phyloP scores from a whole-genome alignment of 2,329 filamentous ascomycete species.

The Ploettnerulaceae sp. region DNA sequence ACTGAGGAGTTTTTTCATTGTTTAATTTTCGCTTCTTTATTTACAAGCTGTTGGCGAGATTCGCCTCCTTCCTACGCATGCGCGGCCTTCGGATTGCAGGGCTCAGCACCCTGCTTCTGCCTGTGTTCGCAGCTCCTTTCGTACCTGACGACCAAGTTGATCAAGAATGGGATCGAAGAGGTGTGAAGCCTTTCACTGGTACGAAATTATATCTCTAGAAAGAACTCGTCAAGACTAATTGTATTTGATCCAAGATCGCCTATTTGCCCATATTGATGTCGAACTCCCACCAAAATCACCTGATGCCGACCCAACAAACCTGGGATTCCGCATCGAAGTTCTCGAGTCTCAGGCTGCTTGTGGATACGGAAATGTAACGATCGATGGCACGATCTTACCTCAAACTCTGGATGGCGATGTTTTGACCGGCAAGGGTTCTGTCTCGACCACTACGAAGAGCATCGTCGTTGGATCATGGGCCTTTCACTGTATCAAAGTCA shows the following conservation, averaged over 20 bases:
- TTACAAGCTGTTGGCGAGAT: neutral
- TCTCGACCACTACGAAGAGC: slow-evolving; percentile 38
- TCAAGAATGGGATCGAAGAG: slow-evolving; percentile 9
- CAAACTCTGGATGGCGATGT: slow-evolving; percentile 34
- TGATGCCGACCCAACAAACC: slow-evolving; percentile 15
- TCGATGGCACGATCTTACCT: slow-evolving; percentile 42
- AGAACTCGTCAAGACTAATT: neutral
- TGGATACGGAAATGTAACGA: slow-evolving; percentile 42
- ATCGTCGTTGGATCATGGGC: slow-evolving; percentile 43
- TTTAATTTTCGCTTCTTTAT: neutral
- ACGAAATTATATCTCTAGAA: neutral
- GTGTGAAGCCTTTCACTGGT: slow-evolving; percentile 9
- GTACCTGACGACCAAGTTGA: slow-evolving; percentile 17
- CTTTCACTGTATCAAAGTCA: slow-evolving; percentile 42
- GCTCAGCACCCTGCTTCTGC: slow-evolving; percentile 29
- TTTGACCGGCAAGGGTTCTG: slow-evolving; percentile 38
- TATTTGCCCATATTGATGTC: slow-evolving; percentile 20
- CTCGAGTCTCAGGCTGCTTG: slow-evolving; percentile 43
- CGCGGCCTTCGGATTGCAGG: slow-evolving; percentile 24
- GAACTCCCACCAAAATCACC: slow-evolving; percentile 21
- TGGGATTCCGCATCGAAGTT: slow-evolving; percentile 41
- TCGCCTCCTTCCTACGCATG: slow-evolving; percentile 21
- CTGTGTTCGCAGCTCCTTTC: slow-evolving; percentile 24
- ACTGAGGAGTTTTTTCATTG: neutral
- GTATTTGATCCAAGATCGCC: slow-evolving; percentile 9